A percentile compares a stretch with the other conserved stretches of the same genome.
These are phyloP conservation scores for Entoloma clypeatum DNA, from an alignment of 1,284 basidiomycete genomes.

Conservation along the genomic window DNA sequence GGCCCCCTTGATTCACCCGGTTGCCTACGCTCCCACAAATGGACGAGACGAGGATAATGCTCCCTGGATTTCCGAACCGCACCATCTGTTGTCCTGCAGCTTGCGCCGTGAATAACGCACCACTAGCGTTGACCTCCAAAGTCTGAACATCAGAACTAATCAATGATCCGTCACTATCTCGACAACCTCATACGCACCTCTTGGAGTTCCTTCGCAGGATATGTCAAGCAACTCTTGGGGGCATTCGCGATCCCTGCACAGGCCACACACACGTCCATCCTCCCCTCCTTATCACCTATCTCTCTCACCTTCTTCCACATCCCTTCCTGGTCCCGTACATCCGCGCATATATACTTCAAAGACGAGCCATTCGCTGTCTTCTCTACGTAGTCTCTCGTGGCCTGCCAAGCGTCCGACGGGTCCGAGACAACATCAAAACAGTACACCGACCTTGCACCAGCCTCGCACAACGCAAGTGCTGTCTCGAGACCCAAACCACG, in stretches of 20 bases:
- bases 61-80: conserved; percentile 65
- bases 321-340: conserved; percentile 58
- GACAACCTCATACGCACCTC: conserved; percentile 40
- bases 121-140: conserved; percentile 72
- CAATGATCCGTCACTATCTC: too few species aligned
- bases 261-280: conserved; percentile 73
- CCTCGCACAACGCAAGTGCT: conserved; percentile 74
- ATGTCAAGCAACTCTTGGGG: conserved; percentile 63
- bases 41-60: conserved; percentile 80
- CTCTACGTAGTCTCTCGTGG: conserved; percentile 50
- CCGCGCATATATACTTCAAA: conserved; percentile 64
- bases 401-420: conserved; percentile 66
- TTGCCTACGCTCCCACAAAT: conserved; percentile 88
- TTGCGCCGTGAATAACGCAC: conserved; percentile 76
- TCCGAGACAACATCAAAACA: conserved; percentile 68
- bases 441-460: conserved; percentile 72
- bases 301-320: conserved; percentile 55
- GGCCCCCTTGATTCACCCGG: too few species aligned
- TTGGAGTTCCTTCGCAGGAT: conserved; percentile 66
- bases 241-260: conserved; percentile 74
- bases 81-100: conserved; percentile 76
- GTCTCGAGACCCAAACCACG: conserved; percentile 82
- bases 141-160: conserved; percentile 46
- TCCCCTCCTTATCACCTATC: conserved; percentile 59
- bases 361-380: conserved; percentile 42